A percentile compares a stretch with the other conserved stretches of the same genome.
Conservation (phyloP, 768 basidiomycete species). For the Xerocomellus intermedius region DNA sequence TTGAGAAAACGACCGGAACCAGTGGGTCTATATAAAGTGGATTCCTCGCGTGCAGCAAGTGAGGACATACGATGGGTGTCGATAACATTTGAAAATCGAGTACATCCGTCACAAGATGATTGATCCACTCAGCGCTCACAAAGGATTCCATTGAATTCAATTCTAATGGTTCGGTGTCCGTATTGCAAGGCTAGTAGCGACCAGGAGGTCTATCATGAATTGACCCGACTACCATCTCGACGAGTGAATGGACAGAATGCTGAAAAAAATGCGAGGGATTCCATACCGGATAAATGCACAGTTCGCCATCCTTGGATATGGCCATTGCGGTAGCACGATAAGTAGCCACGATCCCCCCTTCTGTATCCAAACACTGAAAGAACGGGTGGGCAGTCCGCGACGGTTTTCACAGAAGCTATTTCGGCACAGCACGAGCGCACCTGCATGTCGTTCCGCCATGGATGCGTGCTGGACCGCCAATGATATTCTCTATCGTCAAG, state of each 20-base stretch:
- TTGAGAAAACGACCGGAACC: neutral
- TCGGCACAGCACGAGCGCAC: slow-evolving; percentile 5
- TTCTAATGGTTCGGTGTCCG: slow-evolving; percentile 19
- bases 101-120: neutral
- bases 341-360: slow-evolving; percentile 24
- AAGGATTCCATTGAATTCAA: neutral
- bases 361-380: slow-evolving; percentile 17
- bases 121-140: neutral
- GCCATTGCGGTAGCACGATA: slow-evolving; percentile 27
- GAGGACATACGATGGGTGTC: neutral
- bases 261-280: neutral
- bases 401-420: neutral
- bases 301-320: slow-evolving; percentile 27
- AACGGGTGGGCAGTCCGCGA: neutral
- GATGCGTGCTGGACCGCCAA: slow-evolving; percentile 13
- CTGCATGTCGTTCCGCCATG: slow-evolving; percentile 26
- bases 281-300: slow-evolving; percentile 28
- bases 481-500: slow-evolving; percentile 22
- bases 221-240: slow-evolving; percentile 17
- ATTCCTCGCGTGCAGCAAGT: neutral
- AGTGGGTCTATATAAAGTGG: neutral
- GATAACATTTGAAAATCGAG: neutral
- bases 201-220: slow-evolving; percentile 28
- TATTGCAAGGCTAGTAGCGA: slow-evolving; percentile 29
- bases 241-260: neutral